Percentiles rank a stretch among this genome's conserved stretches.
Evolutionary conservation across 768 basidiomycete genomes (phyloP).

Genomic region (Rhizopogon salebrosus): DNA sequence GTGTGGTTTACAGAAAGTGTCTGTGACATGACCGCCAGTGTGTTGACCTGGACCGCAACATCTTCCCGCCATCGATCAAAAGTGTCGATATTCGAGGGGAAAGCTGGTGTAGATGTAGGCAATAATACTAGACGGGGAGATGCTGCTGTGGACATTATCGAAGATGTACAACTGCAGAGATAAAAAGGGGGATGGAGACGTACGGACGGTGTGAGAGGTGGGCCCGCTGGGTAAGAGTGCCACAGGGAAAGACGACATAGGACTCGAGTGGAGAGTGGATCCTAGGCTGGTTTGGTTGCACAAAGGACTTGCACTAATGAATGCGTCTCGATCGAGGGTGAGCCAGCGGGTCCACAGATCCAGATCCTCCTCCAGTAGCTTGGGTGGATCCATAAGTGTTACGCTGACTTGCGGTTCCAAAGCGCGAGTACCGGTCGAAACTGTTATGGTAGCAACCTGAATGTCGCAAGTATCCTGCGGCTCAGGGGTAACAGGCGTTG

Average conservation of each 20-base stretch:
- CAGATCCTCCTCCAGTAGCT: conserved; percentile 3
- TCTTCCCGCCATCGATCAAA: conserved; percentile 25
- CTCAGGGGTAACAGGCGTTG: conserved; percentile 21
- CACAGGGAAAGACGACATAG: conserved; percentile 11
- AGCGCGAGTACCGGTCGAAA: conserved; percentile 6
- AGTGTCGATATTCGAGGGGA: conserved; percentile 24
- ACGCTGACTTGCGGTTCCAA: conserved; percentile 1
- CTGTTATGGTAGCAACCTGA: conserved; percentile 9
- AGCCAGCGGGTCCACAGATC: conserved; percentile 22
- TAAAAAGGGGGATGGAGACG: conserved; percentile 11
- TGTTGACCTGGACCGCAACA: conserved; percentile 2
- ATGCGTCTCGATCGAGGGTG: conserved; percentile 22
- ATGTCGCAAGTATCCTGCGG: conserved; percentile 7
- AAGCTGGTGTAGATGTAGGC: conserved; percentile 26
- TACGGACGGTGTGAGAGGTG: conserved; percentile 10
- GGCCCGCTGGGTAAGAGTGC: conserved; percentile 10
- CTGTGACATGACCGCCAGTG: background rate
- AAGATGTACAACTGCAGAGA: conserved; percentile 5
- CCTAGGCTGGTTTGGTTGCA: conserved; percentile 17
- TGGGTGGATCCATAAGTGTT: conserved; percentile 3
- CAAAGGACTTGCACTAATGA: conserved; percentile 8
- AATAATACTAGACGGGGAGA: conserved; percentile 18
- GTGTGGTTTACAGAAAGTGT: background rate
- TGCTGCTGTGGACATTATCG: background rate
- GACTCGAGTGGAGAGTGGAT: conserved; percentile 21